phyloP scores from a whole-genome alignment of 352 stramenopile genomes.

The Nothophytophthora sp. region DNA sequence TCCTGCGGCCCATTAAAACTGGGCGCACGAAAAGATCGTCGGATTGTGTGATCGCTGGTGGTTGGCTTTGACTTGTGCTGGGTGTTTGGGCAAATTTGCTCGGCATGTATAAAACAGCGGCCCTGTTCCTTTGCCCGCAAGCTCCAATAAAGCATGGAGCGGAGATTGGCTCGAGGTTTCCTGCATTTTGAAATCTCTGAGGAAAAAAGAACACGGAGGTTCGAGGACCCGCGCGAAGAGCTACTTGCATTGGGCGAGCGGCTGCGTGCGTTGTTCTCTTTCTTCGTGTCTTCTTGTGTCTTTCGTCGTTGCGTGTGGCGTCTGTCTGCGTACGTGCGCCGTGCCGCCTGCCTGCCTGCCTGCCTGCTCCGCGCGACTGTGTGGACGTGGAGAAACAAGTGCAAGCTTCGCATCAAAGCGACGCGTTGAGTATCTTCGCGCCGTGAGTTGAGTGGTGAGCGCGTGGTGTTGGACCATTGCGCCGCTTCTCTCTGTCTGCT shows the following conservation, averaged over 20 bases:
- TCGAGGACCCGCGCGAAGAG: conserved; percentile 9
- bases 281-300: not conserved
- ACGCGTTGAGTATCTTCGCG: too few relatives aligned
- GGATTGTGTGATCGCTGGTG: not conserved
- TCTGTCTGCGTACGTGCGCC: not conserved
- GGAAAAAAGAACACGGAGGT: conserved; percentile 14
- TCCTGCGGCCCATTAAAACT: too few relatives aligned
- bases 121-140: conserved; percentile 30
- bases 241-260: conserved; percentile 35
- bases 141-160: too few relatives aligned
- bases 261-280: conserved; percentile 14
- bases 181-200: conserved; percentile 48
- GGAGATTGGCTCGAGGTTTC: too few relatives aligned
- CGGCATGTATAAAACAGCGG: conserved; percentile 7
- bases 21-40: conserved; percentile 4
- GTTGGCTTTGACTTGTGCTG: not conserved
- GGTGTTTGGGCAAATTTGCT: not conserved
- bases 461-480: conserved; percentile 25
- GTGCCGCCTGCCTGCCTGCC: not conserved
- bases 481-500: conserved; percentile 1
- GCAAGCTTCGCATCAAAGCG: too few relatives aligned
- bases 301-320: too few relatives aligned
- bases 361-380: too few relatives aligned
- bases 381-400: too few relatives aligned
- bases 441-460: conserved; percentile 9